Conservation (phyloP, 163 green algal species). For the Chlamydomonas reinhardtii region DNA sequence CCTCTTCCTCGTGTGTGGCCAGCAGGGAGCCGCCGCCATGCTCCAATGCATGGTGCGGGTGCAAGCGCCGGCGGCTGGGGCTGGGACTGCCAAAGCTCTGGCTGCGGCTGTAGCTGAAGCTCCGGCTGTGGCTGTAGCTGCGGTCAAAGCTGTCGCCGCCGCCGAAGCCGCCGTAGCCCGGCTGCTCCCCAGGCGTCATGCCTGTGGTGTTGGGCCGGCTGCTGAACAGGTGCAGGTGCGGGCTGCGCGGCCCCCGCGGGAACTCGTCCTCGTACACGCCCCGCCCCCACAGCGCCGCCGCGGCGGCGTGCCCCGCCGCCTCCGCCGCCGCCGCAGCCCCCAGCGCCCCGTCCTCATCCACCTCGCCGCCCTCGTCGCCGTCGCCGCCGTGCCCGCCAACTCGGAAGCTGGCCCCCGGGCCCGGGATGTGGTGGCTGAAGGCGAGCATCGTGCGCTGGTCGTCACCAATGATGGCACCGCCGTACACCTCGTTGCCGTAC, state of each 20-base stretch:
- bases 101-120: not conserved
- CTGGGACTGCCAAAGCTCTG: no score
- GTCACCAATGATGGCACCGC: slow-evolving; percentile 23
- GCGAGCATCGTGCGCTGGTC: slow-evolving; percentile 15
- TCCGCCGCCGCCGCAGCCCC: no score
- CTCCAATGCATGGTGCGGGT: no score
- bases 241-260: slow-evolving; percentile 27
- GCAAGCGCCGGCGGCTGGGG: no score
- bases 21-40: no score
- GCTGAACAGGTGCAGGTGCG: slow-evolving; percentile 30
- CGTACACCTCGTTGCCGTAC: slow-evolving; percentile 32
- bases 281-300: not conserved
- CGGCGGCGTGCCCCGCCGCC: not conserved
- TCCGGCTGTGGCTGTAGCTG: not conserved
- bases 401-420: not conserved
- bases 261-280: slow-evolving; percentile 13
- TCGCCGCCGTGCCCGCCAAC: not conserved
- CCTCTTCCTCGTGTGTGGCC: not conserved
- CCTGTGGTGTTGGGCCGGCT: slow-evolving; percentile 18
- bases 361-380: not conserved
- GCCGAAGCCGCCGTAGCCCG: not conserved
- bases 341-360: not conserved
- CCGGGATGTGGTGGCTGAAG: slow-evolving; percentile 36
- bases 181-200: not conserved
- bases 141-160: not conserved